Conservation (phyloP, 331 rosid species). For the Quercus tomentella region DNA sequence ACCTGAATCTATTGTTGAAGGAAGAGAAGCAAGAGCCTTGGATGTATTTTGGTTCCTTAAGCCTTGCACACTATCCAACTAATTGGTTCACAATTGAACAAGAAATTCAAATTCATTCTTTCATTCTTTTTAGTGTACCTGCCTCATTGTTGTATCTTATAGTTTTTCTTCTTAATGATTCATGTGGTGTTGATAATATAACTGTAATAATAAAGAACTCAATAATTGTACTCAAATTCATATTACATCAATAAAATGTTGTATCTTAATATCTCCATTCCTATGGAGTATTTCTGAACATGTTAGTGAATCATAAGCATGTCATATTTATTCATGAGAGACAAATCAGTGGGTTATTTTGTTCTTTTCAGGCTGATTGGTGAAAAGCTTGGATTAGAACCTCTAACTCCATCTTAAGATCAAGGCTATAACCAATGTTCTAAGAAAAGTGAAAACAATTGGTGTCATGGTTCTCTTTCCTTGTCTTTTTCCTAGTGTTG, state of each 20-base stretch:
- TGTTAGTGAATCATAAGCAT: background rate
- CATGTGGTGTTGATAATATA: conserved; percentile 10
- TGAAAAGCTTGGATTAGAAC: background rate
- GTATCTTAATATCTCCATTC: background rate
- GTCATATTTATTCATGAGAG: background rate
- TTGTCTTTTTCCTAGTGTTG: background rate
- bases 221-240: conserved; percentile 21
- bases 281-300: background rate
- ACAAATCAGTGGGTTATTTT: background rate
- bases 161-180: conserved; percentile 2
- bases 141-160: background rate
- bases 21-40: conserved; percentile 66
- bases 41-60: conserved; percentile 94
- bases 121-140: conserved; percentile 24
- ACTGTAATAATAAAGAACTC: conserved; percentile 15
- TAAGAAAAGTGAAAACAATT: too few relatives aligned
- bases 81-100: background rate
- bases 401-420: too few relatives aligned
- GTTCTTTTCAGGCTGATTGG: too few relatives aligned
- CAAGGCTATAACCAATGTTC: background rate
- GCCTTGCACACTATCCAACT: conserved; percentile 81
- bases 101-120: conserved; percentile 26
- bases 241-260: conserved; percentile 21
- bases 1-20: conserved; percentile 40
- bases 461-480: background rate